Conservation (phyloP, 495 filamentous ascomycete species). For the Immersiella caudata region DNA sequence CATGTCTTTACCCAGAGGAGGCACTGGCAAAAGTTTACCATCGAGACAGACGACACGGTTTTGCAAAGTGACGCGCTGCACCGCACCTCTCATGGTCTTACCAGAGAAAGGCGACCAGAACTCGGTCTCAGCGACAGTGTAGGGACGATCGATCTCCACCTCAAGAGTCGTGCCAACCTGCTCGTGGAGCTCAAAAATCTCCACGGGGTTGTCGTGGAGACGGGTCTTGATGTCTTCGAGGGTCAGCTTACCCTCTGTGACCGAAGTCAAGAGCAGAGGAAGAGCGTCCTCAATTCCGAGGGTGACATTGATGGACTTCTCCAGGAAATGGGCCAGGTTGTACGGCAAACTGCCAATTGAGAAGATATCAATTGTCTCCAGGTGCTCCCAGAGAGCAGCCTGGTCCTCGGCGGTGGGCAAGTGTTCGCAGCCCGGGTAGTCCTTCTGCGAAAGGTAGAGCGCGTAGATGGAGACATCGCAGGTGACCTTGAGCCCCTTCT, state of each 20-base stretch:
- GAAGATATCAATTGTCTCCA: constrained; percentile 80
- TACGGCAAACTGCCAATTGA: constrained; percentile 82
- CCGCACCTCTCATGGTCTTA: constrained; percentile 68
- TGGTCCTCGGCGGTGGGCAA: constrained; percentile 74
- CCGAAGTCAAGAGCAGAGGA: constrained; percentile 77
- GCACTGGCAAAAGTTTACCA: constrained; percentile 60
- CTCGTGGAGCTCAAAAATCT: constrained; percentile 86
- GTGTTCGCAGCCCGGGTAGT: constrained; percentile 68
- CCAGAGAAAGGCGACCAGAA: constrained; percentile 78
- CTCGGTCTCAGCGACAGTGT: constrained; percentile 56
- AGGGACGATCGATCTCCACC: constrained; percentile 72
- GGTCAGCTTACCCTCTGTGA: constrained; percentile 73
- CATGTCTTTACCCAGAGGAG: constrained; percentile 71
- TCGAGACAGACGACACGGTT: constrained; percentile 77
- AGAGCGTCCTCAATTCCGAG: constrained; percentile 76
- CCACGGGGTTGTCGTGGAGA: constrained; percentile 80
- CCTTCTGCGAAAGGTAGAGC: constrained; percentile 76
- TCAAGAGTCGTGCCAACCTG: constrained; percentile 75
- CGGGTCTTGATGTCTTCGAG: constrained; percentile 71
- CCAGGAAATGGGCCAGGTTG: constrained; percentile 66
- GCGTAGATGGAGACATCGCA: constrained; percentile 83
- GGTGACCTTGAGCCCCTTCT: constrained; percentile 80
- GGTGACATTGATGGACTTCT: constrained; percentile 54
- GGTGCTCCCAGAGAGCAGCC: constrained; percentile 76
- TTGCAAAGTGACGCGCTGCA: constrained; percentile 80